A percentile compares a stretch with the other conserved stretches of the same genome.
These are phyloP conservation scores for Didymella arachidicola DNA, from an alignment of 2,329 filamentous ascomycete genomes.

Conservation along the genomic window DNA sequence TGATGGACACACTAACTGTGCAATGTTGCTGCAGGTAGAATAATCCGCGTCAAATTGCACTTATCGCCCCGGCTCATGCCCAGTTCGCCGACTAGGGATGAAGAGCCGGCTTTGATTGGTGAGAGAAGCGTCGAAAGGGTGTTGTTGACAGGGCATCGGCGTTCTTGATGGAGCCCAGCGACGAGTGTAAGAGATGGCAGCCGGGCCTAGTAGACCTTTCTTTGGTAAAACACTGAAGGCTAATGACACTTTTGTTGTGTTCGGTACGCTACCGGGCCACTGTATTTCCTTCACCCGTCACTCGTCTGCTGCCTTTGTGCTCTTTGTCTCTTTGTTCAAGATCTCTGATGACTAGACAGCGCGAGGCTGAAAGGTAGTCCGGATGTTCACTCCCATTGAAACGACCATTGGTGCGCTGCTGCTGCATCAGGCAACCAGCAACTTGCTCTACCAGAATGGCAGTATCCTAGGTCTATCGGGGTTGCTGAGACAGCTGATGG, in stretches of 20 bases:
- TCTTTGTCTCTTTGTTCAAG: not conserved
- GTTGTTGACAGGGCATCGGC: not conserved
- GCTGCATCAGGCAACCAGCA: conserved; percentile 59
- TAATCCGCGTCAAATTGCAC: conserved; percentile 23
- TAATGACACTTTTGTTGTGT: not conserved
- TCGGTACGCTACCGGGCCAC: not conserved
- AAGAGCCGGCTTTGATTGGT: conserved; percentile 24
- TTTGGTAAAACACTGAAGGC: not conserved
- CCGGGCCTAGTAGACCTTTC: not conserved
- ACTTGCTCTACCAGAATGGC: conserved; percentile 61
- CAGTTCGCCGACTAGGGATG: conserved; percentile 32
- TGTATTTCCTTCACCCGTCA: conserved; percentile 11
- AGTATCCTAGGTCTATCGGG: conserved; percentile 60
- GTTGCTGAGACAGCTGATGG: conserved; percentile 54
- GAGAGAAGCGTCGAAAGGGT: not conserved
- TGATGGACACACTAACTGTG: conserved; percentile 21
- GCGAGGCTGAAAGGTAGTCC: not conserved
- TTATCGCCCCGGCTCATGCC: conserved; percentile 4
- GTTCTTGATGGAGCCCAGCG: conserved; percentile 2
- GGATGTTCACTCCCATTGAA: conserved; percentile 63
- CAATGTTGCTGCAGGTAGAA: conserved; percentile 6
- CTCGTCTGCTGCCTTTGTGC: not conserved
- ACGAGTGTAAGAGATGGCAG: conserved; percentile 9
- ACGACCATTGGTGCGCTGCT: conserved; percentile 60
- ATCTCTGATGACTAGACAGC: not conserved